Percentiles rank a stretch among this genome's conserved stretches.
Conservation (phyloP, 305 asterid genomes). For the Fraxinus xanthoxyloides region DNA sequence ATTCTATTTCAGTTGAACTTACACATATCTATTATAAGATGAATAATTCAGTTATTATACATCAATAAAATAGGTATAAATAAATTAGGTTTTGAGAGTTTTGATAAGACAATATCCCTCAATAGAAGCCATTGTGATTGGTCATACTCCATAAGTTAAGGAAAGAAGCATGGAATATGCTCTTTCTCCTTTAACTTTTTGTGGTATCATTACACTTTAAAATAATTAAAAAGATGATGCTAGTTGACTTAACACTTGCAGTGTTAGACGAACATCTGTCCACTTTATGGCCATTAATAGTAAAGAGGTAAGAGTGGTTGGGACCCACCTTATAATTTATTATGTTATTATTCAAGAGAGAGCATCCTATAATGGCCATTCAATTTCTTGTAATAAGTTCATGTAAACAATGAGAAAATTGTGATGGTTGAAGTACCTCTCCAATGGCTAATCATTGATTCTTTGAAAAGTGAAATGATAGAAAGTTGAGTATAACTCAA, state of each 20-base stretch:
- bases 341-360: not conserved
- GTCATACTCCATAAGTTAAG: constrained; percentile 36
- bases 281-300: constrained; percentile 17
- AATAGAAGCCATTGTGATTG: not conserved
- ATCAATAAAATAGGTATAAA: not conserved
- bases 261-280: constrained; percentile 23
- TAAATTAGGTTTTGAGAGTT: not conserved
- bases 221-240: not conserved
- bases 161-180: constrained; percentile 24
- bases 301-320: constrained; percentile 7
- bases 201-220: not conserved
- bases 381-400: not conserved
- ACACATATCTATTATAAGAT: not conserved
- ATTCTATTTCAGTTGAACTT: not conserved
- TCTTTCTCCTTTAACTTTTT: constrained; percentile 3
- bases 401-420: not conserved
- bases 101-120: no score
- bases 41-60: not conserved
- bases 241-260: not conserved
- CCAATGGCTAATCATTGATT: not conserved
- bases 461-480: not conserved
- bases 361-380: not conserved
- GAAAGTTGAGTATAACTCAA: not conserved
- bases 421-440: not conserved
- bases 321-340: constrained; percentile 12